Evolutionary conservation across 2,329 filamentous ascomycete genomes (phyloP).

Genomic region (Thermothelomyces thermophilus): DNA sequence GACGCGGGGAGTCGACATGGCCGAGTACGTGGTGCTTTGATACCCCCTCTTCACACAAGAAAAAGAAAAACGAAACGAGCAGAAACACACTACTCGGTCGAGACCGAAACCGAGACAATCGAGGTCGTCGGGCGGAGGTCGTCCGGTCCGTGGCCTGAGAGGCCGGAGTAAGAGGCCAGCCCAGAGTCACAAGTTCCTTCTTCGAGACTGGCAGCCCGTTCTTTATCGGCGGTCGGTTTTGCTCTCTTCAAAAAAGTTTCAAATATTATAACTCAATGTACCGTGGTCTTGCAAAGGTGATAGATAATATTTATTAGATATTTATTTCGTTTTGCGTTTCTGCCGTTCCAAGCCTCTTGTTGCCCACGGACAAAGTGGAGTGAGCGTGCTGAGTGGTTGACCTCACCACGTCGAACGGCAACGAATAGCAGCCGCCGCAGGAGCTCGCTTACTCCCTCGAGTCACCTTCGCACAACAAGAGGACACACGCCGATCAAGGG

Average conservation of each 20-base stretch:
- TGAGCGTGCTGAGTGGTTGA: not conserved
- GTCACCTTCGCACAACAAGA: not conserved
- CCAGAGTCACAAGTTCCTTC: too few relatives aligned
- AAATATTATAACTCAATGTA: not conserved
- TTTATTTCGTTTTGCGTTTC: too few relatives aligned
- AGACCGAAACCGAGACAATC: too few relatives aligned
- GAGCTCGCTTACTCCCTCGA: not conserved
- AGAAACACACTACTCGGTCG: not conserved
- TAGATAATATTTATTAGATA: too few relatives aligned
- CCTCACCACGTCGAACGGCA: not conserved
- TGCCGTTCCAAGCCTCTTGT: too few relatives aligned
- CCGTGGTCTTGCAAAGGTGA: not conserved
- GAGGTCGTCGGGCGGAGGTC: not conserved
- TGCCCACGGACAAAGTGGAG: not conserved
- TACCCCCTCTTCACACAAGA: too few relatives aligned
- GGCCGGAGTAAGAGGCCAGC: not conserved
- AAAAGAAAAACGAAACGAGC: too few relatives aligned
- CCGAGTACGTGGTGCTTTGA: too few relatives aligned
- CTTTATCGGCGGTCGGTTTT: too few relatives aligned
- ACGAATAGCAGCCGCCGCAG: not conserved
- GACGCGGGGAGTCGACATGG: slow-evolving; percentile 56
- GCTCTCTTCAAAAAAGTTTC: too few relatives aligned
- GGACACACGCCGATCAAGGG: not conserved
- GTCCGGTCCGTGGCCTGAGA: too few relatives aligned
- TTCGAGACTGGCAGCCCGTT: too few relatives aligned